Conservation (phyloP, 495 filamentous ascomycete species). For the Trichoderma virens region DNA sequence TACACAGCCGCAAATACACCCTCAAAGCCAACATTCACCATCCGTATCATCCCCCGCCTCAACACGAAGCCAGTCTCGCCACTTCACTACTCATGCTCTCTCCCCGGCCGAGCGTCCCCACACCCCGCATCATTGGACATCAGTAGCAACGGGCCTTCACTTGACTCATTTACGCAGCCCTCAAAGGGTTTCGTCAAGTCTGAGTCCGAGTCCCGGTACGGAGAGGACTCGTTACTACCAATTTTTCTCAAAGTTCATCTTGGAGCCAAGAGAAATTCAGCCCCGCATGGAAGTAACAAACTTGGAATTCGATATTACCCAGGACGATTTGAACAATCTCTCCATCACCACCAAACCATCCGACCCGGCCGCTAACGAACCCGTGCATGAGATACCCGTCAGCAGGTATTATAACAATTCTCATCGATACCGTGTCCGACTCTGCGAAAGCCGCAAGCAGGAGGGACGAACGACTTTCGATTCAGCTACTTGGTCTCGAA, state of each 20-base stretch:
- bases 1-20: not conserved
- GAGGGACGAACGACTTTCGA: constrained; percentile 3
- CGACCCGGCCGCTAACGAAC: constrained; percentile 17
- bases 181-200: constrained; percentile 24
- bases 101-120: constrained; percentile 19
- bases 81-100: not conserved
- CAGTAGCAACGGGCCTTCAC: constrained; percentile 38
- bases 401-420: constrained; percentile 29
- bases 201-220: not conserved
- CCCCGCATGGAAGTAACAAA: not conserved
- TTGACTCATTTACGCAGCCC: constrained; percentile 45
- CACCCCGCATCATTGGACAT: constrained; percentile 28
- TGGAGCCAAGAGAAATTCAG: constrained; percentile 25
- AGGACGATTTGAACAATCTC: not conserved
- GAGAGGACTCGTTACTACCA: constrained; percentile 26
- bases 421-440: constrained; percentile 32
- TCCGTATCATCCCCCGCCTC: not conserved
- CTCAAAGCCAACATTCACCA: not conserved
- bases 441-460: constrained; percentile 19
- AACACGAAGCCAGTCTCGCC: not conserved
- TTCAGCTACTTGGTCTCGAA: constrained; percentile 48
- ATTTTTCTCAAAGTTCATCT: constrained; percentile 31
- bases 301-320: not conserved
- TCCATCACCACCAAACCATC: constrained; percentile 9
- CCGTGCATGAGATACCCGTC: constrained; percentile 13